These are phyloP conservation scores for Aureobasidium sp. DNA, from an alignment of 2,329 filamentous ascomycete species.

Conservation along the genomic window DNA sequence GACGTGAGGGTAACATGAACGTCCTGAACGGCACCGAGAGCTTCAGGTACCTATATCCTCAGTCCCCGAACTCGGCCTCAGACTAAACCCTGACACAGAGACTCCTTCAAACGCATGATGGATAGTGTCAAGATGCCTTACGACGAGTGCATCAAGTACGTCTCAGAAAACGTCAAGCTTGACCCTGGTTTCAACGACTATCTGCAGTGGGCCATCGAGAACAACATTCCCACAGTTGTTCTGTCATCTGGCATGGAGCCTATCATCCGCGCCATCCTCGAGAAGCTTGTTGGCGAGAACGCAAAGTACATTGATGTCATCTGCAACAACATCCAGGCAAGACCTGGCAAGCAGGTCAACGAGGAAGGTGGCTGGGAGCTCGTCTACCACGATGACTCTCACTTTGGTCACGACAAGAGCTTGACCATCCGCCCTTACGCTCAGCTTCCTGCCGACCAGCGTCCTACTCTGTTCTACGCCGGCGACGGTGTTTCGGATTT, in stretches of 20 bases:
- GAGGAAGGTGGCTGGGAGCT: constrained; percentile 82
- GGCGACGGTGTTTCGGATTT: constrained; percentile 92
- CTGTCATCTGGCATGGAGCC: constrained; percentile 90
- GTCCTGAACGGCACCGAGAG: constrained; percentile 63
- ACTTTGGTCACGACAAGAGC: constrained; percentile 96
- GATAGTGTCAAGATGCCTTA: constrained; percentile 77
- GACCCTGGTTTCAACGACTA: constrained; percentile 87
- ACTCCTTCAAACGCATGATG: constrained; percentile 87
- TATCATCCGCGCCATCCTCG: constrained; percentile 76
- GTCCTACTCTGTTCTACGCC: constrained; percentile 86
- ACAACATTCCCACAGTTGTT: constrained; percentile 88
- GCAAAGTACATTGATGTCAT: constrained; percentile 78
- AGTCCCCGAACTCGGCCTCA: constrained; percentile 12
- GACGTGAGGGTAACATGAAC: constrained; percentile 66
- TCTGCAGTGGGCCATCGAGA: constrained; percentile 69
- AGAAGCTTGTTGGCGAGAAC: constrained; percentile 72
- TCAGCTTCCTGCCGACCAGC: constrained; percentile 56
- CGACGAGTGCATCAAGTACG: constrained; percentile 69
- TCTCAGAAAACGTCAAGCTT: constrained; percentile 76
- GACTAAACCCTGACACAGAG: constrained; percentile 35
- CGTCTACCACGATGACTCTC: constrained; percentile 77
- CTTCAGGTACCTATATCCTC: constrained; percentile 52
- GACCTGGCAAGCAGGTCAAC: constrained; percentile 65
- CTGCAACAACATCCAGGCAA: constrained; percentile 69
- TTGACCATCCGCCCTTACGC: constrained; percentile 84